These are phyloP conservation scores for Vigna hirtella DNA, from an alignment of 306 rosid species.

Conservation along the genomic window DNA sequence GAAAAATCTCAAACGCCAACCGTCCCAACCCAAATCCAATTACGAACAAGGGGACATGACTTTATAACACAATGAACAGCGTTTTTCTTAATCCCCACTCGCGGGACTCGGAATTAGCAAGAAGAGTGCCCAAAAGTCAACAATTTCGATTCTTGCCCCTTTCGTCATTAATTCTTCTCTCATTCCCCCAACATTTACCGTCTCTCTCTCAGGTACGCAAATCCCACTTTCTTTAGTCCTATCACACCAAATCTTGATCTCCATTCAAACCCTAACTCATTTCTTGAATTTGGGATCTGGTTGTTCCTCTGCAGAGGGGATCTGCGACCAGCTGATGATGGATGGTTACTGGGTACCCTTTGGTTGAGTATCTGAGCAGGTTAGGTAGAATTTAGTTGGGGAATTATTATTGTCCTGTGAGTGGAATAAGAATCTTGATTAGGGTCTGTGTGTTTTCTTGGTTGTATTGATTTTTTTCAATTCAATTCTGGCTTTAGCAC, in stretches of 20 bases:
- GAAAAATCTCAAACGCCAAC: neutral
- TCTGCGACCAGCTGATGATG: constrained; percentile 27
- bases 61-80: neutral
- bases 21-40: neutral
- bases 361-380: constrained; percentile 28
- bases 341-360: neutral
- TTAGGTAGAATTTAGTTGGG: constrained; percentile 25
- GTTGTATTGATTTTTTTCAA: constrained; percentile 32
- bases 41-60: neutral
- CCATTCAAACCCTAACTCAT: constrained; percentile 59
- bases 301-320: constrained; percentile 37
- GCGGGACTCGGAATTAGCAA: constrained; percentile 25
- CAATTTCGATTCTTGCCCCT: constrained; percentile 37
- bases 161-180: constrained; percentile 20
- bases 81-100: constrained; percentile 31
- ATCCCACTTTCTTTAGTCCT: neutral
- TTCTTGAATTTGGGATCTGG: constrained; percentile 23
- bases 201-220: constrained; percentile 60
- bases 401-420: constrained; percentile 32
- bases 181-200: constrained; percentile 33
- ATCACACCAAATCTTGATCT: constrained; percentile 37
- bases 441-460: constrained; percentile 41
- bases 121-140: constrained; percentile 41
- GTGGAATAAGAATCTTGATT: constrained; percentile 42
- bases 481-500: constrained; percentile 19